phyloP scores from a whole-genome alignment of 2,329 filamentous ascomycete species.

The Pseudogymnoascus sp. region DNA sequence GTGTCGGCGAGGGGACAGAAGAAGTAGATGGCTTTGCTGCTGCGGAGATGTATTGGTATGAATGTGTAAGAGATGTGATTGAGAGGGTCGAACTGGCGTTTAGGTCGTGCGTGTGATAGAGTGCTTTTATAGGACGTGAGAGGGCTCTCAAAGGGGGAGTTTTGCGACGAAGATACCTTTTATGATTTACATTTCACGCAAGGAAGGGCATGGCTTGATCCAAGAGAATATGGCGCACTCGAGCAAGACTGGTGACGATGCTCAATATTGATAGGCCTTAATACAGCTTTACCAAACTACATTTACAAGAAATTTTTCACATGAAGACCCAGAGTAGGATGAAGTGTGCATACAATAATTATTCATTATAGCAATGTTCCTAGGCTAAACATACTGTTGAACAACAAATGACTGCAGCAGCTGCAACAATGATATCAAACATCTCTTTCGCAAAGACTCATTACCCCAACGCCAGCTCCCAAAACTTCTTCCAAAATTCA shows the following conservation, averaged over 20 bases:
- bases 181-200: background rate
- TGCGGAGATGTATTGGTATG: background rate
- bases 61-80: background rate
- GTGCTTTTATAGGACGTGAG: background rate
- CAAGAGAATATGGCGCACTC: background rate
- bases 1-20: constrained; percentile 39
- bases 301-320: background rate
- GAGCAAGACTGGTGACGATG: background rate
- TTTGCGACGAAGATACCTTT: background rate
- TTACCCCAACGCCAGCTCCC: background rate
- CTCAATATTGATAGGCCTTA: background rate
- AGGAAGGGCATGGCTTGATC: background rate
- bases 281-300: background rate
- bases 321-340: background rate
- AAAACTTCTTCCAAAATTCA: background rate
- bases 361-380: background rate
- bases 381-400: background rate
- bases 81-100: background rate
- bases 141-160: background rate
- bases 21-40: constrained; percentile 21
- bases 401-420: background rate
- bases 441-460: background rate
- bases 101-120: background rate
- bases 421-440: background rate
- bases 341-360: background rate